Base-by-base conservation (phyloP, 768 basidiomycete species). In the Suillus subalutaceus region DNA sequence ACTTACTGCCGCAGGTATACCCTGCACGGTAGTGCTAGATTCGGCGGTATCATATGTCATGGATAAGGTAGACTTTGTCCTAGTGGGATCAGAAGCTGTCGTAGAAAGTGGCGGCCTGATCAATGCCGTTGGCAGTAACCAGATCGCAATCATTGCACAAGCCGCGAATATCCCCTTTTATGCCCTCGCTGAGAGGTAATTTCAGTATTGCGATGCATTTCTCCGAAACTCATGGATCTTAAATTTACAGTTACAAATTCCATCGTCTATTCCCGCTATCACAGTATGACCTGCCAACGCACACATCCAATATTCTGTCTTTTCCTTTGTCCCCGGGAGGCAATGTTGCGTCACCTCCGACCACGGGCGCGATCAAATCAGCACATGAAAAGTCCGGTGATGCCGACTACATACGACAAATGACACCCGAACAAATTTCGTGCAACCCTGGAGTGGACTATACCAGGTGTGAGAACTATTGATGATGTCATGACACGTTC, bases 1-100 rank as follows among this genome's bases (percentile, higher is more conserved):
- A 62, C 84, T 99, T 58, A 90, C 90, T 26, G 89, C 90, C 46
- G 92, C 89, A n/a, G 96, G 96, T 12, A 92, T 99, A 65, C 96
- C 96, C 15, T 94, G 93, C 78, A 94, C 93, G 18, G 91, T 99
- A 63, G 90, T 99, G 13, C 86, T 99, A 66, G 97, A 99, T 79
- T 94, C 94, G 16, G 96, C 97, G 2, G 96, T 99, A 5, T 94
- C 94, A 46, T 99, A 98, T 80, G 89, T 94, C 71, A 98, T 99
- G 92, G 94, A 97, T 69, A 90, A 92, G 71, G 94, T 97, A 23
- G 94, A 97, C 77, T 92, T 97, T 76, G 92, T 97, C 60, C 86
- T 99, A 58, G 96, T 99, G 48, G 97, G 97, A 40, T 96, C 96
- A 48, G 97, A 99, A 81, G 97, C 96, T 9, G 96, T 99, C 35